Evolutionary conservation across 768 basidiomycete genomes (phyloP), one percentile per base, ranked within the genome.

Genomic region (Kwoniella europaea): DNA sequence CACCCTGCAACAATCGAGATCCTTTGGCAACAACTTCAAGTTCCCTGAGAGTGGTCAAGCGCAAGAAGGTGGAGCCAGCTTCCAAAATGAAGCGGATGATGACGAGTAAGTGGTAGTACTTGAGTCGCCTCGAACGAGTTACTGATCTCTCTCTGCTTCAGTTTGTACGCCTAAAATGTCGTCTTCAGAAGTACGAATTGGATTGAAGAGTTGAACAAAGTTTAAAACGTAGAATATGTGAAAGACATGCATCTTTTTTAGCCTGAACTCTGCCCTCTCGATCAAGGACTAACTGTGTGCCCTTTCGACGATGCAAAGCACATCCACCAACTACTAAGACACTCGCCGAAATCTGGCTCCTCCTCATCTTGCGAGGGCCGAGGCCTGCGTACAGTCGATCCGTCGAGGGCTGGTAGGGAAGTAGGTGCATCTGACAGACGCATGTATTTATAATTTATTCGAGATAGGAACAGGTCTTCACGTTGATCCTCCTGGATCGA

Each of bases 11-110:
- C 81, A 82, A 60, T 80, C 78, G n/a, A 74, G 81, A 66, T 79
- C 81, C 56, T 94, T 97, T 81, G 95, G 96, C 59, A 91, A 91
- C 85, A 91, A 89, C 84, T 99, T 99, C 90, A 95, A 93, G 87
- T 99, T 99, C 94, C 97, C 97, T 41, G 95, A 95, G 77, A 88
- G 89, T 63, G 84, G 80, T 20, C 77, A 75, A 18, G 77, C 74
- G 10, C 82, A 74, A n/a, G 82, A 78, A 29, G 82, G 78, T 35
- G 84, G 80, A 27, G 85, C 84, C 3, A 83, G 79, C 63, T 84
- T 84, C 75, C 87, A 89, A 44, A 93, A 95, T 71, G 94, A 97
- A 74, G 86, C 89, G 10, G 90, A 88, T 67, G 94, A 96, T 78
- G 94, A 97, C 74, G 94, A 96, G 80, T 81, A 56, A 77, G 79